A percentile compares a stretch with the other conserved stretches of the same genome.
These are phyloP conservation scores for Cadophora luteo-olivacea DNA, from an alignment of 2,329 filamentous ascomycete species.

Conservation along the genomic window DNA sequence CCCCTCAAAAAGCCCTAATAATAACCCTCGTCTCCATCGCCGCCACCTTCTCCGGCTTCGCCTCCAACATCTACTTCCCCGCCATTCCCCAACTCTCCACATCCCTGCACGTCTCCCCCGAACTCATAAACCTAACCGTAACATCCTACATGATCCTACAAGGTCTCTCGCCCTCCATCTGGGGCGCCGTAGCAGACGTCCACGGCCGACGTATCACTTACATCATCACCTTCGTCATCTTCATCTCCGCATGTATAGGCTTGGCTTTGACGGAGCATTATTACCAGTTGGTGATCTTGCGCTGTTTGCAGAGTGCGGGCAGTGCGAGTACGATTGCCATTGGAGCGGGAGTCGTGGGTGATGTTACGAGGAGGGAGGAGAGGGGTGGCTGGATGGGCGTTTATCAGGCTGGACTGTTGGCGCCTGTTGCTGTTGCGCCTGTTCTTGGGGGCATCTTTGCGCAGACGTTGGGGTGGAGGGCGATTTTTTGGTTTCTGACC, in stretches of 20 bases:
- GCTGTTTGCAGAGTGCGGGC: slow-evolving; percentile 64
- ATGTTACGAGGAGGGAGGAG: slow-evolving; percentile 67
- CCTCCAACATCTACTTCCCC: slow-evolving; percentile 41
- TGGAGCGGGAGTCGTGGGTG: slow-evolving; percentile 64
- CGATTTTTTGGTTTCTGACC: slow-evolving; percentile 58
- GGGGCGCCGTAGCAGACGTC: slow-evolving; percentile 51
- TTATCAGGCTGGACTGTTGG: slow-evolving; percentile 48
- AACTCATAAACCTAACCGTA: slow-evolving; percentile 41
- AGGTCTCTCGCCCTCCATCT: slow-evolving; percentile 61
- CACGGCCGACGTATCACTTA: slow-evolving; percentile 61
- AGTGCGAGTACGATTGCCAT: slow-evolving; percentile 67
- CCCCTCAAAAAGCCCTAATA: slow-evolving; percentile 35
- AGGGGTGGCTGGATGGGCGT: slow-evolving; percentile 70
- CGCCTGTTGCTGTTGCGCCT: slow-evolving; percentile 52
- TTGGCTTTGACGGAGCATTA: slow-evolving; percentile 57
- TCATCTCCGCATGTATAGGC: slow-evolving; percentile 61
- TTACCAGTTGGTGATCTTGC: slow-evolving; percentile 57
- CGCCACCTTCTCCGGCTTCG: slow-evolving; percentile 38
- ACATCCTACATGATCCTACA: slow-evolving; percentile 55
- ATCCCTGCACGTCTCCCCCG: slow-evolving; percentile 35
- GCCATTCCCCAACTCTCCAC: slow-evolving; percentile 36
- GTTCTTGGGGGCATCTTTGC: slow-evolving; percentile 55
- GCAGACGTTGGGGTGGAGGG: slow-evolving; percentile 54
- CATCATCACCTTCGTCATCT: slow-evolving; percentile 58
- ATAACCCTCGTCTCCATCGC: slow-evolving; percentile 34